Evolutionary conservation across 352 stramenopile species (phyloP), one percentile per base, ranked within the genome.

Genomic region (Thraustochytrium striatum): DNA sequence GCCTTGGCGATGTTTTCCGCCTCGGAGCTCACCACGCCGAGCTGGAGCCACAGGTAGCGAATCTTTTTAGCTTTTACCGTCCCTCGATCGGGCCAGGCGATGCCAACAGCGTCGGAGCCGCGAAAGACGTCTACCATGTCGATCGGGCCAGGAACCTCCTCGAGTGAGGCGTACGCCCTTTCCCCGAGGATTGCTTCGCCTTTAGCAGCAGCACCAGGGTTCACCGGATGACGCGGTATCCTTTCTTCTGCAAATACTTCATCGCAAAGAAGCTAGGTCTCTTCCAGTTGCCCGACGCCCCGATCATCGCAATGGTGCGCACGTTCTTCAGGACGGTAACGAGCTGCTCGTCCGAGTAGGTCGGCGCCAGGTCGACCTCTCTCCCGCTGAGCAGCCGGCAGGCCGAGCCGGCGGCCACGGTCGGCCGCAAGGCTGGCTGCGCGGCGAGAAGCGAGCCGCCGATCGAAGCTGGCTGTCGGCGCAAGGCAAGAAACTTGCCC

Each of bases 231-330:
- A 75, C 65, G 8, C 36, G 19, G 41, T 43, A 75, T 7, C 65
- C 65, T 38, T 75, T 75, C 39, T 75, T 75, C 35, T 75, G 65
- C 43, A 75, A 43, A 38, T 75, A 75, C 65, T 75, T 75, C 65
- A 75, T 75, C 19, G 65, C 65, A 72, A 75, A 75, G 36, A 19
- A 75, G 28, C 41, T 61, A 11, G 65, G 65, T 25, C 65, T 7
- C 36, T 75, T 75, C 65, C 65, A 75, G 65, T 75, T 75, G 5
- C 65, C 65, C 28, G 41, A 61, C 13, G 65, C 65, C 3, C 65
- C 65, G 41, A 75, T 32, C 65, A 75, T 75, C n/a, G 65, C 65
- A 11, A 75, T 35, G 35, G 19, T 16, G 41, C 25, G 7, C 30
- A 38, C 25, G n/a, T 39, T 61, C 50, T 16, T 30, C 65, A 75